Evolutionary conservation across 106 monocot genomes (phyloP), one percentile per base, ranked within the genome.

Genomic region (Phalaenopsis equestris): DNA sequence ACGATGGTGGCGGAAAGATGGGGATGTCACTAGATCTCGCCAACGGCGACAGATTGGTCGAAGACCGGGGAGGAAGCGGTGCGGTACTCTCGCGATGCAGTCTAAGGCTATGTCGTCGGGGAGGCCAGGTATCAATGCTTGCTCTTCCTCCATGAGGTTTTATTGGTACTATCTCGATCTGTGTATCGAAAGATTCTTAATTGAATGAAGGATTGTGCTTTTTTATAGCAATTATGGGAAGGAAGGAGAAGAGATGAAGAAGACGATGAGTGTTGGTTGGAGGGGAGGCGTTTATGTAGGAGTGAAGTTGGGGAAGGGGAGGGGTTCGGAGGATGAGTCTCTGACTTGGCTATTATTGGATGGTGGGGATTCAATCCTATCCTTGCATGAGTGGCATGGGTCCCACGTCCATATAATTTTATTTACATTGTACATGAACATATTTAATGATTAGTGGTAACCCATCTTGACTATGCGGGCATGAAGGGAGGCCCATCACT

Each of bases 81-180:
- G 84, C n/a, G 80, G 84, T 19, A 84, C 70, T 23, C 80, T 64
- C 1, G 80, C 80, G 65, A 84, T 49, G 84, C 84, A 84, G 49
- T 80, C 80, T 18, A 84, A 11, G 7, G 77, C 84, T 14, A 84
- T 55, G 55, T 80, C 84, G 16, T 84, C 80, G 0, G 84, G 80
- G n/a, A 84, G 42, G 16, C 84, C 84, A 3, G 84, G 84, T 37
- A 84, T 77, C 39, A 84, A 46, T 23, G 36, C 41, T 18, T 61
- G 77, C 21, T 77, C 80, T 55, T 38, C 61, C 6, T 58, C 72
- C 76, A 76, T 76, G 6, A 18, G 10, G 6, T 45, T 6, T 2
- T 43, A 16, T 38, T 1, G 6, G 38, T 1, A 14, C 30, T 21
- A 64, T 7, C 5, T 14, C 38, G 38, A 3, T 72, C 14, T 15